A percentile compares a stretch with the other conserved stretches of the same genome.
Evolutionary conservation across 2,329 filamentous ascomycete species (phyloP).

Genomic region (Ascosphaera apis): DNA sequence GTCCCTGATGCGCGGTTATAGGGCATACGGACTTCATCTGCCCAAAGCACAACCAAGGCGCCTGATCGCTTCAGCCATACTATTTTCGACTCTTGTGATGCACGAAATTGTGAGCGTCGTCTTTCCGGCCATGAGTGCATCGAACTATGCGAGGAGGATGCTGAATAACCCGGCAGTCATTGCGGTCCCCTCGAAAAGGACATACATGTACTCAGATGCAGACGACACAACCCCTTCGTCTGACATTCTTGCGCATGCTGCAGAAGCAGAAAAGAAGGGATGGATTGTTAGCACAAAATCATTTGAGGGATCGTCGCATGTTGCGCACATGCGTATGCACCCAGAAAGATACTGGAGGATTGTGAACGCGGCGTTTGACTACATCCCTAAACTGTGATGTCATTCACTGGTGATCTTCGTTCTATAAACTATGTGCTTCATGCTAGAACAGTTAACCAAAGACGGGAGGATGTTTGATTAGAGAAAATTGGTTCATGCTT

Average conservation of each 20-base stretch:
- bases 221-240: conserved; percentile 16
- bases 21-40: conserved; percentile 15
- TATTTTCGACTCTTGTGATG: conserved; percentile 12
- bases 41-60: too few species aligned
- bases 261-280: conserved; percentile 10
- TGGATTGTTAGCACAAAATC: conserved; percentile 15
- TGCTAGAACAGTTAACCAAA: too few species aligned
- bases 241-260: conserved; percentile 17
- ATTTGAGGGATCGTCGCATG: conserved; percentile 17
- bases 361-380: conserved; percentile 8
- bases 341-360: conserved; percentile 19
- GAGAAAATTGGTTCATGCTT: too few species aligned
- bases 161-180: conserved; percentile 13
- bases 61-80: too few species aligned
- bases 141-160: conserved; percentile 10
- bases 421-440: too few species aligned
- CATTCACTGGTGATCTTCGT: too few species aligned
- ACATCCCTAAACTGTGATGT: too few species aligned
- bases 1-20: conserved; percentile 9
- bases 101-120: conserved; percentile 9
- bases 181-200: conserved; percentile 7
- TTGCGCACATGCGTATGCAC: conserved; percentile 17
- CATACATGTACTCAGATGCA: conserved; percentile 19
- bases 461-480: too few species aligned
- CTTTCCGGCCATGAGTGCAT: conserved; percentile 9